Evolutionary conservation across 2,329 filamentous ascomycete genomes (phyloP), one percentile per base, ranked within the genome.

Genomic region (Zelopaecilomyces penicillatus): DNA sequence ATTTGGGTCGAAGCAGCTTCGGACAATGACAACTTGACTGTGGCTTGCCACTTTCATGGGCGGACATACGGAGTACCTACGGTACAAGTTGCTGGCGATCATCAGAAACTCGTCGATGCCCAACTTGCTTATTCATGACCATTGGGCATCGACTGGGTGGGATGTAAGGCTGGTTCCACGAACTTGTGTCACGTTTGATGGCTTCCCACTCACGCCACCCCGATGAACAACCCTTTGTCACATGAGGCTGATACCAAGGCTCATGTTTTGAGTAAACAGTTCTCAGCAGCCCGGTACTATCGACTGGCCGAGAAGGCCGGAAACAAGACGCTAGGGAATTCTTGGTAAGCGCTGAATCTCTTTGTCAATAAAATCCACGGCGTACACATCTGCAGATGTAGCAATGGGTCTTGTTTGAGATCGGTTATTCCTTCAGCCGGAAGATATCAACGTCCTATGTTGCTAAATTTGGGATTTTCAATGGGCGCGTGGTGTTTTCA

Each of bases 251-350:
- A 75, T 50, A 40, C 53, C 43, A 50, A 56, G 50, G 36, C 45
- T 31, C 32, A 38, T 46, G 19, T 45, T 37, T 11, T 28, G 45
- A n/a, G 46, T 43, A 65, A 56, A 51, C 53, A 90, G 86, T 87
- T 80, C 69, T 78, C 75, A 56, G 76, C 93, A 57, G 90, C 93
- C 54, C 87, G 85, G 66, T 96, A 96, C 69, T 88, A 95, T 65
- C 87, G 91, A 58, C 76, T 91, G 58, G 90, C 93, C 33, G 93
- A 97, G 68, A 75, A 87, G 59, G 86, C 83, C 61, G 91, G 91
- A 41, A 85, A 83, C 66, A 96, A 95, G 72, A 89, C 82, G 44
- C 72, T 97, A 52, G 93, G 93, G 50, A 96, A 97, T 70, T 85
- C 87, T 57, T 98, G 93, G 91, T 96, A 82, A 66, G 86, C 78